Base-by-base conservation (phyloP, 805 yeast genomes). In the Priceomyces medius region DNA sequence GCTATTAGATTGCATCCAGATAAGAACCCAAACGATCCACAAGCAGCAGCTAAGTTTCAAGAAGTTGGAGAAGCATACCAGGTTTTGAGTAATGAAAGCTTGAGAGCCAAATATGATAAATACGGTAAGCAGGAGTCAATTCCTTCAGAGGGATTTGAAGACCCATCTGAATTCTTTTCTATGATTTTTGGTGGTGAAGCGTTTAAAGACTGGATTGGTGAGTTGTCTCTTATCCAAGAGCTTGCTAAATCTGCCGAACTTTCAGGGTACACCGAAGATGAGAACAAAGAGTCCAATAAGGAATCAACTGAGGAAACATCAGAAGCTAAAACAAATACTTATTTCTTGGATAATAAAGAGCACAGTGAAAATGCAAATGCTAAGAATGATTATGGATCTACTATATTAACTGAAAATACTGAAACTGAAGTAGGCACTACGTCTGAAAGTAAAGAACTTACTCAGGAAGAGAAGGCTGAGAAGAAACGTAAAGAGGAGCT, bases 121-220 rank as follows among this genome's bases (percentile, higher is more conserved):
- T 81, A 64, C 51, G 95, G 95, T 38, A 83, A 80, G 54, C 87
- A 84, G 43, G 81, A 79, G 47, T 83, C 85, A 12, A 77, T 82
- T 21, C 65, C 65, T 12, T 38, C 43, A 8, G 86, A 82, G 47
- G 88, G 88, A 3, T 83, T 83, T 53, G 88, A 81, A 50, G 91
- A 85, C 58, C 95, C 97, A 0, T 71, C 78, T 38, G 96, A 90
- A 58, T 85, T 88, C 55, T 88, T 93, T 64, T 77, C 85, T 18
- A 74, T 76, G 58, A 86, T 93, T 21, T 93, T 86, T 62, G 95
- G 95, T 42, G 95, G 95, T 40, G 89, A 83, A 45, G 81, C 84
- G 0, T 86, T 86, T 56, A 68, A 77, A 42, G 85, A 79, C 44
- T 86, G 89, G 74, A 88, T 91, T 52, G 99, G 99, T 3, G 96